These are phyloP conservation scores for Boechera stricta DNA, from an alignment of 345 rosid species.

Conservation along the genomic window DNA sequence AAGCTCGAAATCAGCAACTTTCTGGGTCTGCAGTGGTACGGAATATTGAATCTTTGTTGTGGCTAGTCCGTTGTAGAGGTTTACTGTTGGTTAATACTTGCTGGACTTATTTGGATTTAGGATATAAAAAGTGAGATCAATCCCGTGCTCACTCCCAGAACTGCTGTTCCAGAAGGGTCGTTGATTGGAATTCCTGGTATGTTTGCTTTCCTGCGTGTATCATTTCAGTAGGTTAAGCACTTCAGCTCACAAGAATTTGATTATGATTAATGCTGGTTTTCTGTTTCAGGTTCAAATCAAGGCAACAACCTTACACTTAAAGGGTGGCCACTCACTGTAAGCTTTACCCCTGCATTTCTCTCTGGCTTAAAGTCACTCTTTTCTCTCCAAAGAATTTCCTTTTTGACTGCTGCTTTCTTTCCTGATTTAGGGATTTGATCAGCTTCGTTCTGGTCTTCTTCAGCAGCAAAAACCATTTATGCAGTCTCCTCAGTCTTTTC, in stretches of 20 bases:
- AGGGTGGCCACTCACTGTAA: conserved; percentile 97
- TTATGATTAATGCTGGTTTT: conserved; percentile 22
- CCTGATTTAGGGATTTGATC: conserved; percentile 68
- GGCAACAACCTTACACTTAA: conserved; percentile 86
- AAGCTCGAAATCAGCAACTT: conserved; percentile 82
- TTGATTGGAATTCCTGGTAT: conserved; percentile 92
- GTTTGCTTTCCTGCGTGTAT: conserved; percentile 29
- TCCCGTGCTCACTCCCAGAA: conserved; percentile 85
- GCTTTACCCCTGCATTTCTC: conserved; percentile 36
- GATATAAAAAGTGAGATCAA: conserved; percentile 91
- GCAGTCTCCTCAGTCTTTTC: conserved; percentile 89
- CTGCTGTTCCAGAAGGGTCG: conserved; percentile 86
- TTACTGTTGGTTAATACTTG: conserved; percentile 17
- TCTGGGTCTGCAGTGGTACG: conserved; percentile 78
- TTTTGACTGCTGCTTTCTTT: conserved; percentile 32
- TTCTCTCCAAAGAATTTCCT: neutral
- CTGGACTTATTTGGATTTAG: conserved; percentile 57
- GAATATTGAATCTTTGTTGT: conserved; percentile 4
- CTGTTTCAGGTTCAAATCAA: conserved; percentile 84
- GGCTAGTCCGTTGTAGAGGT: conserved; percentile 12
- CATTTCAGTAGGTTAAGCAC: conserved; percentile 24
- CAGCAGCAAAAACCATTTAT: conserved; percentile 89
- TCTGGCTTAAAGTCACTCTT: conserved; percentile 17
- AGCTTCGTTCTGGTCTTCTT: conserved; percentile 71
- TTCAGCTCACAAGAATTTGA: conserved; percentile 17